Evolutionary conservation across 768 basidiomycete species (phyloP), one percentile per base, ranked within the genome.

Genomic region (Thelephora ganbajun): DNA sequence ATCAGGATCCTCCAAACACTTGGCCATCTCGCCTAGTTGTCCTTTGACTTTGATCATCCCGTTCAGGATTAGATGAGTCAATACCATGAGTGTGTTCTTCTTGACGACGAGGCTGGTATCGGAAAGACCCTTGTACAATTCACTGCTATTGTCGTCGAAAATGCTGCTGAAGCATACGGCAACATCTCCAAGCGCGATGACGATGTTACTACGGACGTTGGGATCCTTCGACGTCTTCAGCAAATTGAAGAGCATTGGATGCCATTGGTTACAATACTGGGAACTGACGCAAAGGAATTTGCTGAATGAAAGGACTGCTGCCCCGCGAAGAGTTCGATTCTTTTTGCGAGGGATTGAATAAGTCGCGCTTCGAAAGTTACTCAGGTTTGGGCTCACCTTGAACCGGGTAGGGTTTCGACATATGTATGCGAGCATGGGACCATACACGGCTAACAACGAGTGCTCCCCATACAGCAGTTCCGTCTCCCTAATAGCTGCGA

Each of bases 31-130:
- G 14, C 96, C 96, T 6, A 99, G 71, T 61, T 99, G 94, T 1
- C 96, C 96, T 66, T 99, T 98, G 55, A 98, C 93, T 65, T 98
- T 99, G 73, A 99, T 87, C 96, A 98, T 97, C 2, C 94, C 94
- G 57, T 97, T 97, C 51, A 99, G 67, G 59, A 98, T 98, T 51
- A 99, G 67, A 62, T 97, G 91, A 11, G 92, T 94, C 48, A 98
- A 71, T 26, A 98, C 96, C 94, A 98, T 98, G 41, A 99, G 74
- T 33, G 94, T 96, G 66, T 98, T 98, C 73, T 98, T 98, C 79
- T 98, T 99, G 53, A 99, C 94, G 35, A 83, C 76, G 9, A 89
- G 65, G 55, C 94, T 77, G 35, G 68, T 69, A 61, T 99, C 96
- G 11, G 87, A 83, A 33, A 98, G 75, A 2, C 94, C 94, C 58